phyloP scores from a whole-genome alignment of 129 eudicot species.

The Lactuca sativa region DNA sequence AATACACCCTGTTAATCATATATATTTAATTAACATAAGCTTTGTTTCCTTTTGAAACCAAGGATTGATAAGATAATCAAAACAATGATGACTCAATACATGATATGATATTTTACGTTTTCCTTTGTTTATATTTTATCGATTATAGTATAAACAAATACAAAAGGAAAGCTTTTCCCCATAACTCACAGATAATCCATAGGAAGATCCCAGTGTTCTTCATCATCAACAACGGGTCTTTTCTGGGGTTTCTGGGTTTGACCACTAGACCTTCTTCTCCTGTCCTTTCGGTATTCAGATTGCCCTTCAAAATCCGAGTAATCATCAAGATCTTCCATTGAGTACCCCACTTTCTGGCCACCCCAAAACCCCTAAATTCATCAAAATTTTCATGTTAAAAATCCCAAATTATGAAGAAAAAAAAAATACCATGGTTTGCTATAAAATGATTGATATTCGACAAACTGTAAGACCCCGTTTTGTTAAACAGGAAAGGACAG shows the following conservation, averaged over 20 bases:
- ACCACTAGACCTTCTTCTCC: constrained; percentile 19
- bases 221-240: constrained; percentile 29
- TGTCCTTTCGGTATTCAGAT: constrained; percentile 28
- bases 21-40: not conserved
- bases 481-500: too few species aligned
- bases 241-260: constrained; percentile 23
- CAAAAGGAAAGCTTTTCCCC: not conserved
- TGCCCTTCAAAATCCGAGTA: constrained; percentile 32
- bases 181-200: constrained; percentile 62
- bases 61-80: not conserved
- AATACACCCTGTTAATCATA: not conserved
- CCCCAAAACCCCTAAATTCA: constrained; percentile 63
- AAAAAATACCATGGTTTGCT: not conserved
- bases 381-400: not conserved
- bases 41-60: not conserved
- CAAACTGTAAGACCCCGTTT: too few species aligned
- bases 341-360: constrained; percentile 40
- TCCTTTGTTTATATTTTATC: too few species aligned
- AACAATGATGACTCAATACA: not conserved
- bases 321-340: constrained; percentile 43
- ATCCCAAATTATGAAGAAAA: not conserved
- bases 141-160: too few species aligned
- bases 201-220: constrained; percentile 80
- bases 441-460: not conserved
- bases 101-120: not conserved